phyloP scores from a whole-genome alignment of 129 eudicot species.

The Flaveria ramosissima region DNA sequence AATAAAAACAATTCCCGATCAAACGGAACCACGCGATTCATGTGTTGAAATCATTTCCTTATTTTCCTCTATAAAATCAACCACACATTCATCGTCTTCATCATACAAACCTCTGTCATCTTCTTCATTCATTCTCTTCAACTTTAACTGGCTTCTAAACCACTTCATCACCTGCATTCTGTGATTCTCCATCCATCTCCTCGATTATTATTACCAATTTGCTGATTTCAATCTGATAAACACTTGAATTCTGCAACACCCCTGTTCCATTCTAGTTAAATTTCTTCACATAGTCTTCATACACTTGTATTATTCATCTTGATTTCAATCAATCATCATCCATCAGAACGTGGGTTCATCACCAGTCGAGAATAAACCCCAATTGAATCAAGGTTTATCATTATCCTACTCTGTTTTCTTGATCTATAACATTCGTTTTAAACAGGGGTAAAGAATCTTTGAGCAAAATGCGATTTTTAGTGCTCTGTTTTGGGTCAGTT shows the following conservation, averaged over 20 bases:
- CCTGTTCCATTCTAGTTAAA: neutral
- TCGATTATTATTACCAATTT: neutral
- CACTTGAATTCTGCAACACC: slow-evolving; percentile 3
- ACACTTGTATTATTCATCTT: neutral
- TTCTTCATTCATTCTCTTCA: slow-evolving; percentile 11
- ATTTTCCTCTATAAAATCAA: slow-evolving; percentile 29
- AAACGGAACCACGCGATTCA: slow-evolving; percentile 32
- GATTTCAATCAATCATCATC: too few relatives aligned
- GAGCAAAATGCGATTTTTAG: too few relatives aligned
- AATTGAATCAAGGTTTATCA: slow-evolving; percentile 41
- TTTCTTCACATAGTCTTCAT: neutral
- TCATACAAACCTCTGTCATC: slow-evolving; percentile 15
- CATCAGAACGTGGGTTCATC: slow-evolving; percentile 42
- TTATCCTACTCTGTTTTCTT: neutral
- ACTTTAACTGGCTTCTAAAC: neutral
- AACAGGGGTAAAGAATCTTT: too few relatives aligned
- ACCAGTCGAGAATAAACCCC: slow-evolving; percentile 47
- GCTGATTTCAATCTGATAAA: slow-evolving; percentile 22
- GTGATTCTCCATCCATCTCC: neutral
- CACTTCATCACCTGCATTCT: neutral
- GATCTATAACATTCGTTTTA: neutral
- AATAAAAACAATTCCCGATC: neutral
- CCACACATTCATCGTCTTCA: slow-evolving; percentile 16
- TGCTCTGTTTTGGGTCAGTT: too few relatives aligned
- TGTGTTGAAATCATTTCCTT: slow-evolving; percentile 20